Base-by-base conservation (phyloP, 495 filamentous ascomycete genomes). In the Penicillium tannophilum region DNA sequence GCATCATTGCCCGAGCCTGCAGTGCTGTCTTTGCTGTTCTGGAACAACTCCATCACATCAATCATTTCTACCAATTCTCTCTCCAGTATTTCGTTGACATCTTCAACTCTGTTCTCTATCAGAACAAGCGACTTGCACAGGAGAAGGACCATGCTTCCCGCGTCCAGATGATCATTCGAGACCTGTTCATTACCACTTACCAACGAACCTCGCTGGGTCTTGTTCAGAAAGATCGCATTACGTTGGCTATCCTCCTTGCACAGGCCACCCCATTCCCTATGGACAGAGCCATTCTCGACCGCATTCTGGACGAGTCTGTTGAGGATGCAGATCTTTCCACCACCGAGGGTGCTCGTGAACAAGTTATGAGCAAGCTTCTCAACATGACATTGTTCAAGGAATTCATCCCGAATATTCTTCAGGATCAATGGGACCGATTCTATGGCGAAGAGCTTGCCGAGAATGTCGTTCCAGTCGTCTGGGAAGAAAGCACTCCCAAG, bases 11-110 rank as follows among this genome's bases (percentile, higher is more conserved):
- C 45, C 84, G 86, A 63, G 90, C 94, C 39, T 99, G 94, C 83
- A 96, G 92, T 76, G 92, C 93, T 48, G 92, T 97, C 24, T 98
- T 97, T 75, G 91, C 94, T 19, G 90, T 97, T 26, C 81, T 99
- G 48, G 95, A 98, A 75, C 93, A 98, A 72, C 87, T 99, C 46
- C 93, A 97, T 70, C 93, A 97, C 67, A 86, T 99, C 71, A 97
- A 99, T 70, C 95, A 98, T 79, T 98, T 98, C 79, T 99, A 99
- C 71, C 94, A 98, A 65, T 98, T 99, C 82, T 98, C 95, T 20
- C 82, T 99, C 48, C 92, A 96, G 76, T 98, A 93, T 75, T 99
- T 99, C 72, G 83, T 94, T 16, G 91, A 96, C 66, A 99, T 99
- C 63, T 98, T 99, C 84, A 86, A 95, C 68, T 87, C 90, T 1